Base-by-base conservation (phyloP, 495 filamentous ascomycete genomes). In the Wilcoxina mikolae region DNA sequence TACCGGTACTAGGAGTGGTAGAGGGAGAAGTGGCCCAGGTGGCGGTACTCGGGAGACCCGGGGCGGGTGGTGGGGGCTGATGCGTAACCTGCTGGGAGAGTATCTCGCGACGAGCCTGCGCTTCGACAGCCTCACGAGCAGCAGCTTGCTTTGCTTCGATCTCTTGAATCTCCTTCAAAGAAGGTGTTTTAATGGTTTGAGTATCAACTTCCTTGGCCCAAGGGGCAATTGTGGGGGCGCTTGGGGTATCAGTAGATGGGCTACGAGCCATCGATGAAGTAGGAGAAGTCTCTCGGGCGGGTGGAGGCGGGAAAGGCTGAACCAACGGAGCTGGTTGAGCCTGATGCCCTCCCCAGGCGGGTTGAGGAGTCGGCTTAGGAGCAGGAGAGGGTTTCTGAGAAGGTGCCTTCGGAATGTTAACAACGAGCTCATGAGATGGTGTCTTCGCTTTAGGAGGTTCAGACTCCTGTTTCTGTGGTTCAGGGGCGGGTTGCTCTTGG, bases 81-180 rank as follows among this genome's bases (percentile, higher is more conserved):
- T 79, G 83, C 24, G 80, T 76, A 53, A 83, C 76, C 62, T 98
- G 90, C 63, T 85, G 86, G 66, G 95, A 85, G 25, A 83, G 70
- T 24, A 81, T 75, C 26, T 79, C 81, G 56, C 85, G 83, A 56
- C 91, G 83, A 54, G 81, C 79, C 17, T 88, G 83, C 12, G 85
- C 82, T 12, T 85, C 88, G 28, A 80, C 70, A 58, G 91, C 88
- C 61, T 95, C 91, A 26, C 76, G 81, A 67, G 91, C 84, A 9
- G 91, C 89, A n/a, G 88, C 90, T 64, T 85, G 91, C 60, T 83
- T 82, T 31, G 91, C 90, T 68, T 98, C 91, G 23, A 85, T 78
- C 68, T 94, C 91, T 65, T 98, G 91, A 35, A 98, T 98, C 62
- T 98, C 89, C 70, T 87, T 95, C 53, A 98, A 74, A 53, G 89